These are phyloP conservation scores for Chytriomyces confervae DNA, from an alignment of 192 early-diverging fungal genomes.

Conservation along the genomic window DNA sequence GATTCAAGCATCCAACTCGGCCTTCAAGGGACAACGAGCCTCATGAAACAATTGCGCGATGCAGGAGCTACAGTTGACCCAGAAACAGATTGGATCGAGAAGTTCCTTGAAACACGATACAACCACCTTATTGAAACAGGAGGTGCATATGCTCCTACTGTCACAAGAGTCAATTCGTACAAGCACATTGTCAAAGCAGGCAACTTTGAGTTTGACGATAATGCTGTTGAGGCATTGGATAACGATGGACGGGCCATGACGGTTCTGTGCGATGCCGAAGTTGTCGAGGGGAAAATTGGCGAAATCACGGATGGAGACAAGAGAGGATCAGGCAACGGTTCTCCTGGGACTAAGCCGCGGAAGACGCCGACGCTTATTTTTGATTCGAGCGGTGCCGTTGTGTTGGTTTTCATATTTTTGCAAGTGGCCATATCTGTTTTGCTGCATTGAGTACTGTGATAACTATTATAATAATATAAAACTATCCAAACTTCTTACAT, in stretches of 20 bases:
- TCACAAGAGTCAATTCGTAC: slow-evolving; percentile 26
- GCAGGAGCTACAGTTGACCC: background rate
- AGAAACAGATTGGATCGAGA: slow-evolving; percentile 12
- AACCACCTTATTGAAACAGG: slow-evolving; percentile 1
- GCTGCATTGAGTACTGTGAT: no score
- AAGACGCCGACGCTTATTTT: no score
- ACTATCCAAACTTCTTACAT: no score
- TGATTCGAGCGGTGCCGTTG: no score
- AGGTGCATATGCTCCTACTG: slow-evolving; percentile 26
- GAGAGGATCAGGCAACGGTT: background rate
- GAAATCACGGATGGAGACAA: background rate
- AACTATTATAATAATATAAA: no score
- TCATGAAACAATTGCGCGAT: background rate
- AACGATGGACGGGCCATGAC: slow-evolving; percentile 25
- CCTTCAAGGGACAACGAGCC: background rate
- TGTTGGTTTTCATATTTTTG: no score
- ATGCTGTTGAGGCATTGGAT: slow-evolving; percentile 21
- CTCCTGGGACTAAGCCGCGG: no score
- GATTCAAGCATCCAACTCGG: slow-evolving; percentile 31
- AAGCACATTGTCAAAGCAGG: slow-evolving; percentile 5
- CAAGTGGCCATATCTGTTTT: no score
- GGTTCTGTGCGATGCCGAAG: slow-evolving; percentile 16
- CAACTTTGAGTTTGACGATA: slow-evolving; percentile 1
- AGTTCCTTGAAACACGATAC: slow-evolving; percentile 10
- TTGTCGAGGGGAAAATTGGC: background rate